phyloP scores from a whole-genome alignment of 2,329 filamentous ascomycete species.

The Teratosphaeria zuluensis region DNA sequence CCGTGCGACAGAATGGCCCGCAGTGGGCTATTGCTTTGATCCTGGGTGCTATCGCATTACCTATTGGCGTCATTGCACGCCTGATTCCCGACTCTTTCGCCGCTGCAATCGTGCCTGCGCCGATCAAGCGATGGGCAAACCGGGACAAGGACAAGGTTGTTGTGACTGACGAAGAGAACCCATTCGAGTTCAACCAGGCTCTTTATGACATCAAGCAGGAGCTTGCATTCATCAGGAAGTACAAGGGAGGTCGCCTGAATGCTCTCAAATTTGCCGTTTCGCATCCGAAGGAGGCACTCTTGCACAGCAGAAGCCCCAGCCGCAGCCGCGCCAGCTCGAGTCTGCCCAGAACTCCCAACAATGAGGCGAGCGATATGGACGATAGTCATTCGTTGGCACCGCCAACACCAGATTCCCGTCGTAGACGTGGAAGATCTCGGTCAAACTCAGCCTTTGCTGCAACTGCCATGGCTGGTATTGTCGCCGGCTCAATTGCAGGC shows the following conservation, averaged over 20 bases:
- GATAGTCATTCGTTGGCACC: constrained; percentile 25
- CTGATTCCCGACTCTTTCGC: constrained; percentile 67
- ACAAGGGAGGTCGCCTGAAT: constrained; percentile 75
- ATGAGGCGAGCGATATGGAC: constrained; percentile 37
- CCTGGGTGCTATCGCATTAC: constrained; percentile 74
- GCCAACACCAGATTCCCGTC: constrained; percentile 45
- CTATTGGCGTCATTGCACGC: constrained; percentile 71
- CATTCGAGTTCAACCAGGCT: constrained; percentile 56
- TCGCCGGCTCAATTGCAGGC: constrained; percentile 63
- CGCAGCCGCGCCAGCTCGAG: constrained; percentile 52
- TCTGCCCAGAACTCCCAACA: constrained; percentile 54
- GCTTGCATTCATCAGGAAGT: constrained; percentile 66
- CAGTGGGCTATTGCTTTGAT: constrained; percentile 86
- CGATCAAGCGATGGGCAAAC: constrained; percentile 29
- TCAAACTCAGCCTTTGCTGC: constrained; percentile 66
- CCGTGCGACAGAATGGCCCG: constrained; percentile 56
- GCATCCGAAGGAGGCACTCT: constrained; percentile 62
- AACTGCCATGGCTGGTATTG: constrained; percentile 73
- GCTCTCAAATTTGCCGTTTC: constrained; percentile 69
- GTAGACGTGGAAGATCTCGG: constrained; percentile 51
- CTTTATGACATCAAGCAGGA: constrained; percentile 70
- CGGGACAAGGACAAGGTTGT: constrained; percentile 34
- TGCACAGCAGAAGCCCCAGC: constrained; percentile 54
- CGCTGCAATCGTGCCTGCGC: constrained; percentile 31
- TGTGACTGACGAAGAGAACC: constrained; percentile 31